Percentiles rank a stretch among this genome's conserved stretches.
phyloP scores from a whole-genome alignment of 805 yeast genomes.

The Candida corydali region DNA sequence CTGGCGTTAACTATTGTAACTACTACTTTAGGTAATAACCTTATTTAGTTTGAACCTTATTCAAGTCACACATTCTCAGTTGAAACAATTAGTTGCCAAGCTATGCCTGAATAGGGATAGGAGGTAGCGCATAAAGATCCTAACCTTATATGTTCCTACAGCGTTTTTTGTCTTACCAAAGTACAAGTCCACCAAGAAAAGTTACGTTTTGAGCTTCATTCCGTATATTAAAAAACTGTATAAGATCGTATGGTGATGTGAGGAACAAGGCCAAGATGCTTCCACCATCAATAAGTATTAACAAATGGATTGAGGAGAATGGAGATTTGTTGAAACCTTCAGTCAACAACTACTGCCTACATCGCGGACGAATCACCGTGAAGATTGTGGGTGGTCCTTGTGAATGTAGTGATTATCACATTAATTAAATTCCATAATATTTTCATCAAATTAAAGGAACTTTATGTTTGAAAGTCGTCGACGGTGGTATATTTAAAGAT shows the following conservation, averaged over 20 bases:
- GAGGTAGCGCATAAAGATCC: no score
- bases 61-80: no score
- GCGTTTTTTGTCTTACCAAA: no score
- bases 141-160: no score
- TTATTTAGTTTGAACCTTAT: no score
- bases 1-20: no score
- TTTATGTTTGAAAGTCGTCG: slow-evolving; percentile 80
- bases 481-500: slow-evolving; percentile 66
- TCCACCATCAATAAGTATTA: slow-evolving; percentile 68
- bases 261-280: no score
- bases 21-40: no score
- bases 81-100: no score
- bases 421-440: slow-evolving; percentile 93
- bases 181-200: neutral
- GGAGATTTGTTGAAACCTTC: slow-evolving; percentile 80
- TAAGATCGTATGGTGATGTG: neutral
- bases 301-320: slow-evolving; percentile 78
- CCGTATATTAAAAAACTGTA: neutral
- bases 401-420: slow-evolving; percentile 88
- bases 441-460: slow-evolving; percentile 83
- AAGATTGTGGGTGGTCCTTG: slow-evolving; percentile 98
- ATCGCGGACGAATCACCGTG: slow-evolving; percentile 87
- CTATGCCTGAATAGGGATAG: no score
- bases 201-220: no score
- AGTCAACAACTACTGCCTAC: slow-evolving; percentile 85